Conservation (phyloP, 2,329 filamentous ascomycete species). For the Diaporthe humulicola region DNA sequence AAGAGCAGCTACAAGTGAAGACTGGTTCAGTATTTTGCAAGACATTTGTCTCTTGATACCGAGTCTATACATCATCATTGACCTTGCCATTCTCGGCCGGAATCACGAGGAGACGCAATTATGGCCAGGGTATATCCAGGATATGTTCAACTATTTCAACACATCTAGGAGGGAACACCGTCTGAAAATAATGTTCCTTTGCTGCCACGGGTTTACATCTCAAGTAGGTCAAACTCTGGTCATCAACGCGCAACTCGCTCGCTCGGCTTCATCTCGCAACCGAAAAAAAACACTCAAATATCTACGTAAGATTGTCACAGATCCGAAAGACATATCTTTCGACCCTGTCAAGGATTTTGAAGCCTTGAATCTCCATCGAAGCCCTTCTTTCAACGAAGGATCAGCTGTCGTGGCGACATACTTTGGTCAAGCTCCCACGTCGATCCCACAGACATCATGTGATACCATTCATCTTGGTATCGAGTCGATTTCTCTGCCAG, state of each 20-base stretch:
- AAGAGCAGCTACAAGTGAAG: not conserved
- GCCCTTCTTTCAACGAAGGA: not conserved
- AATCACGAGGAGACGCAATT: not conserved
- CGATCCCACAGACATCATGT: rapidly evolving
- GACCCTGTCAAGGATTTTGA: not conserved
- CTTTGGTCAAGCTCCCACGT: too few relatives aligned
- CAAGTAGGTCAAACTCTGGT: not conserved
- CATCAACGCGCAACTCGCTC: not conserved
- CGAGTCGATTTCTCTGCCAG: rapidly evolving
- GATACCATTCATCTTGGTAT: not conserved
- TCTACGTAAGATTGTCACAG: not conserved
- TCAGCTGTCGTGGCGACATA: not conserved
- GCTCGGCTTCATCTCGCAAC: not conserved
- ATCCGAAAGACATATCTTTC: not conserved
- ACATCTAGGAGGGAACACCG: not conserved
- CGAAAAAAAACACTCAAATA: not conserved
- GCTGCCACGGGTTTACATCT: not conserved
- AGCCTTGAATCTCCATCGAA: not conserved
- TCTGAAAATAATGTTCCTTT: not conserved
- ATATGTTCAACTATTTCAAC: not conserved
- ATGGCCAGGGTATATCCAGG: not conserved
- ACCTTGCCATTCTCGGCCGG: not conserved
- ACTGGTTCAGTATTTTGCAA: not conserved
- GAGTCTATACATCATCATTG: not conserved
- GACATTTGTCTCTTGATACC: not conserved